Base-by-base conservation (phyloP, 768 basidiomycete species). In the Pleurotus giganteus region DNA sequence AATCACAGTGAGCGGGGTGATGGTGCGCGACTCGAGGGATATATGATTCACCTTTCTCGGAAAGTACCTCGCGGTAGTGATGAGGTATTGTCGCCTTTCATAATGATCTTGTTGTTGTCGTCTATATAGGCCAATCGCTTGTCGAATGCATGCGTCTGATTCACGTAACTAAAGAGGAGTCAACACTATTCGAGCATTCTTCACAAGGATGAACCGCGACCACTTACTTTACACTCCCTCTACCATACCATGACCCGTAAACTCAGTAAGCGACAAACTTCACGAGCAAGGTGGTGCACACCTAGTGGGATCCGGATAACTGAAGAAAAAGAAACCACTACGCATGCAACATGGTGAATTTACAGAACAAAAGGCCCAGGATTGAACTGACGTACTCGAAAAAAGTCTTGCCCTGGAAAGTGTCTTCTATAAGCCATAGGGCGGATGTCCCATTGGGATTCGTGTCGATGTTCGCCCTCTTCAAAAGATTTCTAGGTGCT, bases 81-180 rank as follows among this genome's bases (percentile, higher is more conserved):
- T 13, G 77, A 85, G 2, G 80, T 84, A 63, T 89, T 75, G 58
- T 92, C 89, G 11, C 86, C 87, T 63, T 85, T 82, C 88, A 92
- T 91, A 19, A 89, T 76, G 34, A 88, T 84, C 27, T 75, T 78
- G 31, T 78, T 79, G 64, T 85, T 74, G 21, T 75, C 74, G 11
- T 78, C 71, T 12, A 86, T 76, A 64, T 77, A 89, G 1, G 79
- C 82, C 5, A 91, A 76, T 43, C 76, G 70, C 36, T 73, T 67
- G 9, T 72, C 64, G 60, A 85, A 79, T 3, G 88, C 87, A 44
- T 72, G 76, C 12, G 68, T 68, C 51, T 66, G 56, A 61, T 88
- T 75, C 49, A 88, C 80, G 67, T 86, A 91, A 53, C 89, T 91
- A 60, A 15, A 47, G n/a, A n/a, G 1, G n/a, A 36, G 75, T 81